Base-by-base conservation (phyloP, 108 stramenopile species). In the Nitzschia putrida region DNA sequence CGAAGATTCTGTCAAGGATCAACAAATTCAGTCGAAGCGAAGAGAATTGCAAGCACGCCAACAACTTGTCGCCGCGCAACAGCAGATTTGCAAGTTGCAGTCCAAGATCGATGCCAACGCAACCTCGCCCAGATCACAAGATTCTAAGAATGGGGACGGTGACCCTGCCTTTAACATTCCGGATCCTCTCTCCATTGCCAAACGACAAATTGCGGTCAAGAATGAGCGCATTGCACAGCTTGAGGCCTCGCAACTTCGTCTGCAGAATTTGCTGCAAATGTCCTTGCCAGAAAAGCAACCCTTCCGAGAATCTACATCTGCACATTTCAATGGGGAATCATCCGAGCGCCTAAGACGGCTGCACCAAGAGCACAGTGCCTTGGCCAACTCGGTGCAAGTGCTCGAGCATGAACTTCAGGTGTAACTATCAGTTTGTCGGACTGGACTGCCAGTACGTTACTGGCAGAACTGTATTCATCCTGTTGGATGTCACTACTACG, bases 171-270 rank as follows among this genome's bases (percentile, higher is more conserved):
- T 25, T 3, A 25, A 21, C 55, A 38, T 66, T 38, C 52, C 51
- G 5, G 51, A 63, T 8, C 61, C 61, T 21, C 16, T 63, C 22
- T 8, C 23, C 8, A 43, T 44, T 8, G 61, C 61, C 8, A 16
- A 47, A 11, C 61, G 44, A 18, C 61, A 24, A 13, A 18, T 63
- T 2, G 22, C 7, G n/a, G 10, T 23, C 18, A 63, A 63, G 44
- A 21, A 63, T 39, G 44, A 63, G 22, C 42, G 61, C 21, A 63
- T 63, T 21, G 61, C 61, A 12, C 44, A 63, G 22, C 44, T 63
- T 4, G 61, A 63, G 44, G 61, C 42, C 12, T 63, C 61, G 12
- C 42, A 63, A 24, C 11, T 47, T n/a, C 61, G 61, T 23, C 37
- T 63, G 18, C 61, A 63, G 23, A 40, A 22, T 4, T n/a, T 63